phyloP scores from a whole-genome alignment of 768 basidiomycete genomes.

The Trichaptum fuscoviolaceum region DNA sequence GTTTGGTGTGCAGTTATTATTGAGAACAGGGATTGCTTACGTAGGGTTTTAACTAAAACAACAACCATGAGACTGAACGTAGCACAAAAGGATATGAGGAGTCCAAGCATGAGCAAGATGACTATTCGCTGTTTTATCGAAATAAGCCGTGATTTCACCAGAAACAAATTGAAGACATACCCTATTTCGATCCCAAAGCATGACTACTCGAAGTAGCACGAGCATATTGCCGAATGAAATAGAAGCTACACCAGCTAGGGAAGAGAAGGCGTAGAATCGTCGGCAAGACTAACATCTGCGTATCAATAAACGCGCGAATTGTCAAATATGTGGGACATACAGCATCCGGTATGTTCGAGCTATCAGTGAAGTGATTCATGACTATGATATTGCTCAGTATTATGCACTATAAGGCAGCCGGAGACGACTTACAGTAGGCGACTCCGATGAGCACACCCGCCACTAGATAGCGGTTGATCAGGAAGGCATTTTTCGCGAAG shows the following conservation, averaged over 20 bases:
- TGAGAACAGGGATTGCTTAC: constrained; percentile 16
- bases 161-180: constrained; percentile 12
- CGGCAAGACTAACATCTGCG: neutral
- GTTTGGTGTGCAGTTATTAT: neutral
- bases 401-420: neutral
- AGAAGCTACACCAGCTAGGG: constrained; percentile 23
- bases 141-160: neutral
- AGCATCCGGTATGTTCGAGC: neutral
- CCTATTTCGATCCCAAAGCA: constrained; percentile 32
- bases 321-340: neutral
- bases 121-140: constrained; percentile 16
- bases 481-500: constrained; percentile 33
- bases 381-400: neutral
- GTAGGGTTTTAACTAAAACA: constrained; percentile 18
- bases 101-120: constrained; percentile 20
- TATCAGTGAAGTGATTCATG: constrained; percentile 1
- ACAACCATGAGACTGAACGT: constrained; percentile 21
- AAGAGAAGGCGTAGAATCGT: neutral
- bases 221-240: constrained; percentile 26
- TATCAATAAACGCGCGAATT: neutral
- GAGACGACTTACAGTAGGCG: constrained; percentile 21
- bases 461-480: constrained; percentile 36
- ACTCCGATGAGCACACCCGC: constrained; percentile 20
- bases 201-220: constrained; percentile 29
- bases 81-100: constrained; percentile 22